phyloP scores from a whole-genome alignment of 176 grass and related monocot genomes.

The Zea mays region Zm-B73-REFERENCE-NAM-5.0 NC_050097.1:3691501-3692000 shows the following conservation, averaged over 20 bases:
- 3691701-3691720: not conserved
- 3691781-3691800: not conserved
- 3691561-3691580: not conserved
- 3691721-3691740: not conserved
- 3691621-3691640: not conserved
- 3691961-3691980: not conserved
- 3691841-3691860: not conserved
- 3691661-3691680: conserved; percentile 10
- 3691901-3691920: not conserved
- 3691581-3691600: not conserved
- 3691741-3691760: not conserved
- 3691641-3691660: conserved; percentile 17
- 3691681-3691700: not conserved
- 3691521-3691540: not conserved
- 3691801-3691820: not conserved
- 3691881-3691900: not conserved
- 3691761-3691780: not conserved
- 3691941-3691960: not conserved
- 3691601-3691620: not conserved
- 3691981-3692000: not conserved
- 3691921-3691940: not conserved
- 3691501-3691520: not conserved
- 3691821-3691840: not conserved
- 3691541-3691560: not conserved
- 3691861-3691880: not conserved